Evolutionary conservation across 805 yeast species (phyloP).

Genomic region (Clavispora santaluciae): DNA sequence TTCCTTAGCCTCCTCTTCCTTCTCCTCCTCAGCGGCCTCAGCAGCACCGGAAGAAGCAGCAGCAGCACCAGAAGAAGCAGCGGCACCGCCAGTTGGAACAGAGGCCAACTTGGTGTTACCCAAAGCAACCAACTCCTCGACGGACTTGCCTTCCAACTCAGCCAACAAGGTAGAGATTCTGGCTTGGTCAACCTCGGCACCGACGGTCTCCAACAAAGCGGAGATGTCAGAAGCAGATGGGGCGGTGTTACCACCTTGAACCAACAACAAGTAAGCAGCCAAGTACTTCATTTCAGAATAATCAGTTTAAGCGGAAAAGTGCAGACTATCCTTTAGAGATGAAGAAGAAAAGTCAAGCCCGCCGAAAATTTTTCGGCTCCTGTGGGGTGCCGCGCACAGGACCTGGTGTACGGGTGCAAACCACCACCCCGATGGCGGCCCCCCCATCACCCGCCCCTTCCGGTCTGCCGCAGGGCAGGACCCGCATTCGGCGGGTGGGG

Average conservation of each 20-base stretch:
- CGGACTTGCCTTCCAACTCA: conserved; percentile 90
- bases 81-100: conserved; percentile 98
- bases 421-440: no score
- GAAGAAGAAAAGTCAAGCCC: conserved; percentile 12
- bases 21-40: conserved; percentile 68
- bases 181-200: conserved; percentile 90
- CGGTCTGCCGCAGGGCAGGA: no score
- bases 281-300: conserved; percentile 92
- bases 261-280: conserved; percentile 98
- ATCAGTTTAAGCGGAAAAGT: conserved; percentile 66
- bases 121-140: conserved; percentile 85
- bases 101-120: conserved; percentile 96
- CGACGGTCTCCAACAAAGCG: conserved; percentile 87
- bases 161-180: conserved; percentile 75
- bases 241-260: conserved; percentile 92
- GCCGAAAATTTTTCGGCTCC: conserved; percentile 10
- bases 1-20: conserved; percentile 59
- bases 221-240: conserved; percentile 93
- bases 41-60: conserved; percentile 68
- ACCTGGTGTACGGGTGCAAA: neutral
- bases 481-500: no score
- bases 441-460: neutral
- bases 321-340: conserved; percentile 78
- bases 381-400: conserved; percentile 2
- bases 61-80: conserved; percentile 68